Evolutionary conservation across 1,284 basidiomycete genomes (phyloP), one percentile per base, ranked within the genome.

Genomic region (Porogramme epimiltina): DNA sequence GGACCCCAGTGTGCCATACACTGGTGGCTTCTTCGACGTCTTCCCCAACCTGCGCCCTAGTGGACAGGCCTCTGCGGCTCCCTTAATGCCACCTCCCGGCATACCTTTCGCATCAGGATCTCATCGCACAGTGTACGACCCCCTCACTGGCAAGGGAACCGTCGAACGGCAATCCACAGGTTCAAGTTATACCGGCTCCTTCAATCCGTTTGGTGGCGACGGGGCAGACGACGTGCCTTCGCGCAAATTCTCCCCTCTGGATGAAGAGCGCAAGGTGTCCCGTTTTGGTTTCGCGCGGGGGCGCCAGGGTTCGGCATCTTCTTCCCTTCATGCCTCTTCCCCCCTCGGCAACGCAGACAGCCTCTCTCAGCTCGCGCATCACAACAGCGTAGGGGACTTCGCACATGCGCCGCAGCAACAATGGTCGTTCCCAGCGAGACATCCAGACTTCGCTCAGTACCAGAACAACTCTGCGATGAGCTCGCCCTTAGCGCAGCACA

Each of bases 221-320:
- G 68, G 58, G n/a, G 76, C 79, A 15, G 82, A 85, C 22, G 62
- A 65, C 13, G 47, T 40, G 39, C 62, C 58, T 6, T 47, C 57
- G 10, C 63, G 52, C 36, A 65, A 58, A 19, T 73, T 68, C 47
- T 67, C 72, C 34, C 69, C 72, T 3, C 59, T 81, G 13, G 88
- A 89, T 45, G 87, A 90, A 49, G 87, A 89, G 49, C 75, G 89
- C 51, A 87, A 86, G 59, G 79, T 91, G 34, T 93, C 91, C 6
- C 79, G 91, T 19, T 93, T 93, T 69, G 88, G 85, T 18, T 94
- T 94, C 66, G 91, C 91, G 10, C 82, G 89, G 20, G 85, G 85
- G 16, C 78, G 82, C 40, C 87, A 85, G 56, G 77, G 78, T 1
- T 81, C 85, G 9, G 78, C 82, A 2, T 81, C 83, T 13, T 87